Percentiles rank a stretch among this genome's conserved stretches.
These are phyloP conservation scores for Camelina laxa DNA, from an alignment of 345 rosid genomes.

Conservation along the genomic window DNA sequence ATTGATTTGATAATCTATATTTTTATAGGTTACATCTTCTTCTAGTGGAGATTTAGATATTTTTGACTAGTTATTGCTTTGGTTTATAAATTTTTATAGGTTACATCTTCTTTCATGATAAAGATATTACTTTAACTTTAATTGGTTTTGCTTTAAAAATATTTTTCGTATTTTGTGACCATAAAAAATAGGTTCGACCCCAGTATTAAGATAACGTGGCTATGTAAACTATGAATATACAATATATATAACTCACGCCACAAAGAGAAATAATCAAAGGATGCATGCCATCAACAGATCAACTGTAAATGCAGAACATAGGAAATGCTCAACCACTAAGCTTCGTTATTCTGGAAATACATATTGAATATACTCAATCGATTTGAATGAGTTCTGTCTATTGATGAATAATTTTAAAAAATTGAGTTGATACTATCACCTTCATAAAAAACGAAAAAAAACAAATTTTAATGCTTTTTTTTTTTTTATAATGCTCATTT, in stretches of 20 bases:
- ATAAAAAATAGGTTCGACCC: background rate
- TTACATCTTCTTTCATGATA: background rate
- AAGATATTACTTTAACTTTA: background rate
- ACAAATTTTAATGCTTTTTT: background rate
- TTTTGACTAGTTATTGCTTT: background rate
- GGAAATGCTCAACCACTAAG: conserved; percentile 19
- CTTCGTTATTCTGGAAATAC: background rate
- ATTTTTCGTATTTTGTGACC: background rate
- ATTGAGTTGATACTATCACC: background rate
- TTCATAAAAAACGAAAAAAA: background rate
- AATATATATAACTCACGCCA: background rate
- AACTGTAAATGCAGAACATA: background rate
- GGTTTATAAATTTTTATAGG: no score
- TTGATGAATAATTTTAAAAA: background rate
- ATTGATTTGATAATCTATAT: background rate
- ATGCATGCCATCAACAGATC: background rate
- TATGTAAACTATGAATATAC: background rate
- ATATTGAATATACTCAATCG: background rate
- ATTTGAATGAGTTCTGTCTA: conserved; percentile 21
- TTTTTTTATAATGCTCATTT: background rate
- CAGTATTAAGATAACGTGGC: background rate
- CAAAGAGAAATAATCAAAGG: conserved; percentile 22
- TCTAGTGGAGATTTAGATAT: background rate
- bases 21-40: background rate
- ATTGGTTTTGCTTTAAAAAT: background rate